Base-by-base conservation (phyloP, 495 filamentous ascomycete genomes). In the Daldinia vernicosa region DNA sequence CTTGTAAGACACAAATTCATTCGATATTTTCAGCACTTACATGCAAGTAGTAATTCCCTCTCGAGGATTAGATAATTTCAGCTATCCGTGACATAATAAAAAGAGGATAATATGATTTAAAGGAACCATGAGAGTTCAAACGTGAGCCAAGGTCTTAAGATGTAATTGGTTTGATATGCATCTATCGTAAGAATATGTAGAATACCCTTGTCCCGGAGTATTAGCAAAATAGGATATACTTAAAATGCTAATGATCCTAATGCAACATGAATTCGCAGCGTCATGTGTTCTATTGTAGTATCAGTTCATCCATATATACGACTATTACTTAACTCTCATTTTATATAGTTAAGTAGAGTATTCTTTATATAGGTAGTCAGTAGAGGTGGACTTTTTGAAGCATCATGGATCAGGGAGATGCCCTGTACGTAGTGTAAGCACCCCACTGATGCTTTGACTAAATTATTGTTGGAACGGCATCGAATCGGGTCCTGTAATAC, bases 371-470 rank as follows among this genome's bases (percentile, higher is more conserved):
- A 43, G 26, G 9, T 33, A 33, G 30, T n/a, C n/a, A n/a, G 30
- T 9, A 43, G 8, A 45, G 7, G 17, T 19, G 7, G 7, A 17
- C 2, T 8, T 19, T 45, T 45, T 45, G 7, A 45, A 19, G 40
- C 40, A 45, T 45, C 1, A 19, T 19, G 6, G 40, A 19, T 11
- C 17, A 47, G 7, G 43, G 17, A 47, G 43, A 19, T 9, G 4
- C 24, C 2, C 8, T 11, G 45, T 17, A 19, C 7, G 51, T 30
- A n/a, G n/a, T n/a, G n/a, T n/a, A 58, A 63, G 39, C n/a, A 47
- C 52, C 52, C 69, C 69, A 59, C 63, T 26, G 43, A 59, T 53
- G 22, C 62, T 57, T 62, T 63, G 33, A 52, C 58, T 71, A 71
- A 63, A 53, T 63, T 58, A 43, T 54, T 4, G 57, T 54, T 39